Evolutionary conservation across 495 filamentous ascomycete species (phyloP), one percentile per base, ranked within the genome.

Genomic region (Penicillium angulare): DNA sequence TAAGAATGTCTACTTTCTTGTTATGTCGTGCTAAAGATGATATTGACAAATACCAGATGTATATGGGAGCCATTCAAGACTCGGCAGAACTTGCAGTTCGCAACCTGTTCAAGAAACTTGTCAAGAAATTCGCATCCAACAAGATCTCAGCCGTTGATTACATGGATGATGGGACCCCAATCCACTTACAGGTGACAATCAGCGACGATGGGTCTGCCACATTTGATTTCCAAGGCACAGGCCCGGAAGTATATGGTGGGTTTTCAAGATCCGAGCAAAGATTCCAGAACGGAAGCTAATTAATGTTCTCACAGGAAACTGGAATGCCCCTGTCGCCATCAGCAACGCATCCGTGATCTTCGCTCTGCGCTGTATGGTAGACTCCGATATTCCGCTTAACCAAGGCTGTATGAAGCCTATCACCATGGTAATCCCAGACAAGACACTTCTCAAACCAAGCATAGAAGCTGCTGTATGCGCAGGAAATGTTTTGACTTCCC

Each of bases 161-260:
- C 64, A 95, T 96, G 86, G 92, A 97, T 65, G 90, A 97, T 64
- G 92, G 92, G 21, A 87, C 82, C 24, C 88, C 89, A 0, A 92
- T 96, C 59, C 76, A 76, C 34, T 76, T 97, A 7, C 84, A 83
- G 38, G 78, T 97, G 36, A 86, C 81, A 21, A 96, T 97, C 63
- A 83, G 92, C 67, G 75, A 79, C 0, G 80, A 85, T n/a, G 91
- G 91, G 16, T 85, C 90, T 59, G 92, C 92, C 0, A 74, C 86
- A 7, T 96, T 96, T 68, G 89, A 97, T 68, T 97, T 97, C 65
- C 78, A 64, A 12, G 70, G 70, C 13, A 97, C 91, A 1, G 91
- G 92, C 0, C 86, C 88, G 7, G 86, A 97, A 69, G 85, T 92
- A 47, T 93, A 91, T 64, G 90, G 67, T n/a, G n/a, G n/a, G n/a